Evolutionary conservation across 352 stramenopile genomes (phyloP).

Genomic region (Globisporangium recalcitrans): DNA sequence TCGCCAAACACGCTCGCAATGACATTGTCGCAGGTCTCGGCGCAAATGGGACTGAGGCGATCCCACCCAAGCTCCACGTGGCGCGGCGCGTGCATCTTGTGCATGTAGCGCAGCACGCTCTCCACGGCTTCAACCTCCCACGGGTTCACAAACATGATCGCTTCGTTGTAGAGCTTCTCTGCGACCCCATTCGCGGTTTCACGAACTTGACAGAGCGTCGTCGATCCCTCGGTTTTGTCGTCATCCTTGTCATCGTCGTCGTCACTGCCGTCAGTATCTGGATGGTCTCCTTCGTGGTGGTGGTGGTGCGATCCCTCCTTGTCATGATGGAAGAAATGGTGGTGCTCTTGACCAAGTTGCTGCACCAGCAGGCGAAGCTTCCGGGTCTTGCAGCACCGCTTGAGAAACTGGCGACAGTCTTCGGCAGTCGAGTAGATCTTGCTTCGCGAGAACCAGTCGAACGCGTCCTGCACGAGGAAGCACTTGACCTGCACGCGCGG

Average conservation of each 20-base stretch:
- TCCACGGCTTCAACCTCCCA: slow-evolving; percentile 75
- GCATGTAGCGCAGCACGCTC: slow-evolving; percentile 64
- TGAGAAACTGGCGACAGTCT: slow-evolving; percentile 50
- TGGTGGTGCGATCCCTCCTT: slow-evolving; percentile 3
- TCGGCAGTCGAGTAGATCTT: slow-evolving; percentile 37
- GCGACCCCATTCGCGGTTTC: background rate
- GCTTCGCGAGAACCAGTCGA: slow-evolving; percentile 49
- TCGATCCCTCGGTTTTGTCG: background rate
- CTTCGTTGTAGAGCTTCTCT: slow-evolving; percentile 33
- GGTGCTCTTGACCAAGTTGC: slow-evolving; percentile 39
- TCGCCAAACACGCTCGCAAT: slow-evolving; percentile 56
- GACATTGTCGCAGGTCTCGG: slow-evolving; percentile 59
- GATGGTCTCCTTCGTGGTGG: background rate
- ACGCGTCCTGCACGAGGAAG: slow-evolving; percentile 69
- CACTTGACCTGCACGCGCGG: slow-evolving; percentile 67
- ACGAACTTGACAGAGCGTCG: background rate
- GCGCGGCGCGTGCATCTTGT: slow-evolving; percentile 31
- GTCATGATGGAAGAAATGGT: slow-evolving; percentile 35
- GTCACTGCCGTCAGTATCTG: background rate
- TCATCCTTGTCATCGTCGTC: background rate
- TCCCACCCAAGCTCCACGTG: slow-evolving; percentile 79
- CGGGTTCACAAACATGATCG: slow-evolving; percentile 80
- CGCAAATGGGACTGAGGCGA: slow-evolving; percentile 57
- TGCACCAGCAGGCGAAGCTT: slow-evolving; percentile 66
- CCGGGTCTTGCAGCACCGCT: slow-evolving; percentile 66